phyloP scores from a whole-genome alignment of 305 asterid genomes.

The Fraxinus angustifolia region DNA sequence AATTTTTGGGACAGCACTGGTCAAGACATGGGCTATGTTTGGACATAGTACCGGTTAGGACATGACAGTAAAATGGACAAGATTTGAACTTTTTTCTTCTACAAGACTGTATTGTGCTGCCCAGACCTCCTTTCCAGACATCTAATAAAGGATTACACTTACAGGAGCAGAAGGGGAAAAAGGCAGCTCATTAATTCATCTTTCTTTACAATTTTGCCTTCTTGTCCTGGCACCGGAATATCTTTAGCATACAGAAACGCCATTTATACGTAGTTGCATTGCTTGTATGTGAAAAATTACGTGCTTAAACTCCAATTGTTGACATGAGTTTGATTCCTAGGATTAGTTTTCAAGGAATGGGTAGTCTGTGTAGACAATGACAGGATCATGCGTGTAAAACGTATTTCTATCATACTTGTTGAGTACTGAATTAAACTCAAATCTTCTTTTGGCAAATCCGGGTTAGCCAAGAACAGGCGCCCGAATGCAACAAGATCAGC shows the following conservation, averaged over 20 bases:
- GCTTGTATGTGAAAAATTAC: neutral
- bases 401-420: conserved; percentile 33
- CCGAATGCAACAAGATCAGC: conserved; percentile 44
- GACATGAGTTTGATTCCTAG: neutral
- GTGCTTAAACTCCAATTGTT: neutral
- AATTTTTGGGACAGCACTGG: neutral
- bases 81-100: neutral
- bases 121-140: neutral
- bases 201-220: neutral
- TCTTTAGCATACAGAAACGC: neutral
- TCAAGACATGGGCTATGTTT: neutral
- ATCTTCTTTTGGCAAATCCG: conserved; percentile 36
- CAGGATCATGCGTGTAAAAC: conserved; percentile 32
- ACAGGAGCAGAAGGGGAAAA: neutral
- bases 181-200: no score
- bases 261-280: neutral
- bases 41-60: neutral
- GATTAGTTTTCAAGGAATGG: conserved; percentile 29
- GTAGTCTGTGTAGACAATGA: conserved; percentile 41
- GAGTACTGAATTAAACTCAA: conserved; percentile 11
- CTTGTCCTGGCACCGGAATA: neutral
- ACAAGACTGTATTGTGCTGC: neutral
- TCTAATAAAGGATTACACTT: neutral
- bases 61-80: neutral
- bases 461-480: conserved; percentile 36